Conservation (phyloP, 2,329 filamentous ascomycete genomes). For the Blumeria hordei region DNA sequence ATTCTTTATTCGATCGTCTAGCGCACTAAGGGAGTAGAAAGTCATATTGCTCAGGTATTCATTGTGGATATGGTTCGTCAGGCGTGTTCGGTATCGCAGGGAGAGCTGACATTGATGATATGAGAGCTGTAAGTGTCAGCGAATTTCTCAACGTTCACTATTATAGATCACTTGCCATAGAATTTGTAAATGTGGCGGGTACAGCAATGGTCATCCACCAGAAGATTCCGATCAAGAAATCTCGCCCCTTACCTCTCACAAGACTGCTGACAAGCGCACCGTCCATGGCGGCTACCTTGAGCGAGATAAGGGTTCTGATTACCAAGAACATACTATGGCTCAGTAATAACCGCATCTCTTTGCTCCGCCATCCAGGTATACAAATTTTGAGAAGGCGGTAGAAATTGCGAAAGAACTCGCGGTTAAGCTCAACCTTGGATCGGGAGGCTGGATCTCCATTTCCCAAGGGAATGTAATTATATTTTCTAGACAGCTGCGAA, state of each 20-base stretch:
- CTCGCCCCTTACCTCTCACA: slow-evolving; percentile 72
- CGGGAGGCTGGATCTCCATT: slow-evolving; percentile 19
- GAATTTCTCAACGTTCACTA: neutral
- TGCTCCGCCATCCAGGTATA: slow-evolving; percentile 71
- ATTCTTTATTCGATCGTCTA: slow-evolving; percentile 96
- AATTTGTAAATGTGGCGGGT: slow-evolving; percentile 93
- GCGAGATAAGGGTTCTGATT: slow-evolving; percentile 67
- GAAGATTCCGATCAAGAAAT: slow-evolving; percentile 67
- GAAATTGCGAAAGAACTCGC: slow-evolving; percentile 49
- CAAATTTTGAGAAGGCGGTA: slow-evolving; percentile 63
- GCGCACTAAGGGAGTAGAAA: slow-evolving; percentile 83
- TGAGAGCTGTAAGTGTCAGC: slow-evolving; percentile 36
- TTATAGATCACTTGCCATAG: slow-evolving; percentile 43
- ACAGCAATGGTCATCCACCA: slow-evolving; percentile 99
- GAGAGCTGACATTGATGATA: slow-evolving; percentile 94
- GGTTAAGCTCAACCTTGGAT: slow-evolving; percentile 78
- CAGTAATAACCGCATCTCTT: slow-evolving; percentile 63
- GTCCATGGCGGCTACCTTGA: slow-evolving; percentile 92
- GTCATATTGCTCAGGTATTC: slow-evolving; percentile 94
- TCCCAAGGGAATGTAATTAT: slow-evolving; percentile 17
- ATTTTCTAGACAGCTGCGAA: slow-evolving; percentile 35
- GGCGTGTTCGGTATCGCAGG: slow-evolving; percentile 70
- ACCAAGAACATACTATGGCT: slow-evolving; percentile 90
- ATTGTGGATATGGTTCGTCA: slow-evolving; percentile 89
- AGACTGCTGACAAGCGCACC: slow-evolving; percentile 78